Conservation (phyloP, 345 rosid species). For the Garcia nutans region DNA sequence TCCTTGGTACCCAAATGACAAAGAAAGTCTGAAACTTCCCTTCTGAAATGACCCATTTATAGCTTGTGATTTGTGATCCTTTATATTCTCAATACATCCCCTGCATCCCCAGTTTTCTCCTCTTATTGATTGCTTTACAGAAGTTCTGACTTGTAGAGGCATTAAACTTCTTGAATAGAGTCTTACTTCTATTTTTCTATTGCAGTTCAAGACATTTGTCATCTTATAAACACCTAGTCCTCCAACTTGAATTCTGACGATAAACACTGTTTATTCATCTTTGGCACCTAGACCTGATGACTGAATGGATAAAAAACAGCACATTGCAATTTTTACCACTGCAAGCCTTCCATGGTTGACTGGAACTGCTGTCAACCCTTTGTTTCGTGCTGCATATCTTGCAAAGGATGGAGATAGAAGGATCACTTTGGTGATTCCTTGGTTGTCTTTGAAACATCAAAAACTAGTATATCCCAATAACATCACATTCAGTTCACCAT, state of each 20-base stretch:
- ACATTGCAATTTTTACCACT: slow-evolving; percentile 82
- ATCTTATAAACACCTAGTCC: background rate
- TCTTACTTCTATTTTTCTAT: background rate
- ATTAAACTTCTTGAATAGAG: background rate
- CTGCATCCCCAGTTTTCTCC: background rate
- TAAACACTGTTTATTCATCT: background rate
- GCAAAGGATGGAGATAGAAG: slow-evolving; percentile 62
- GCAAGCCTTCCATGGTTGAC: slow-evolving; percentile 99
- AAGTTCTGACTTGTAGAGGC: background rate
- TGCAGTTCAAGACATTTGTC: background rate
- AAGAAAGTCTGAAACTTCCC: no score
- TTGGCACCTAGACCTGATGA: slow-evolving; percentile 21
- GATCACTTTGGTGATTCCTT: slow-evolving; percentile 88
- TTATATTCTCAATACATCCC: background rate
- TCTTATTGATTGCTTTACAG: background rate
- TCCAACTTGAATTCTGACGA: background rate
- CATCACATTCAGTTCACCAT: slow-evolving; percentile 57
- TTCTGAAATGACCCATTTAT: no score
- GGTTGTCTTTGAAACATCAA: slow-evolving; percentile 77
- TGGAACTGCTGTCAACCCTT: slow-evolving; percentile 94
- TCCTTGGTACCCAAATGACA: no score
- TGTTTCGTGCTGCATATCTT: slow-evolving; percentile 93
- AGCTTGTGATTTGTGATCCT: background rate
- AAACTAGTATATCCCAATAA: slow-evolving; percentile 62
- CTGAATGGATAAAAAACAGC: slow-evolving; percentile 54